Evolutionary conservation across 2,329 filamentous ascomycete species (phyloP).

Genomic region (Gaeumannomyces tritici): DNA sequence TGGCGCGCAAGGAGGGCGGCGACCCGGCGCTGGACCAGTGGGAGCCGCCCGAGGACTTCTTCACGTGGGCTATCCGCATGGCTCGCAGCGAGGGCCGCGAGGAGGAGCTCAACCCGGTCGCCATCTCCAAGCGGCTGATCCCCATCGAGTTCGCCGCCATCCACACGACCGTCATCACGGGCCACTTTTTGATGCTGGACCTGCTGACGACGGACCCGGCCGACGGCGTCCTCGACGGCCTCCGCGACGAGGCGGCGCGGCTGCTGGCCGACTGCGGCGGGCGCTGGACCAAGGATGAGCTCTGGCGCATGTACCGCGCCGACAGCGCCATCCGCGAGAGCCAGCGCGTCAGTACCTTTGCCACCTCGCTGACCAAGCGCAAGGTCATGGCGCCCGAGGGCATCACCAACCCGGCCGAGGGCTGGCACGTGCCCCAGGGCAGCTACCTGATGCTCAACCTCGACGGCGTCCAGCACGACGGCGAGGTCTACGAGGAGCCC

Average conservation of each 20-base stretch:
- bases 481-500: constrained; percentile 30
- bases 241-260: constrained; percentile 31
- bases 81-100: constrained; percentile 32
- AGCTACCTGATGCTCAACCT: constrained; percentile 32
- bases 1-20: constrained; percentile 27
- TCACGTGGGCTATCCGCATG: constrained; percentile 46
- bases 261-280: constrained; percentile 23
- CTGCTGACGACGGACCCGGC: constrained; percentile 28
- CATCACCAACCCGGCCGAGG: constrained; percentile 27
- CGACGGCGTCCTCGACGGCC: constrained; percentile 22
- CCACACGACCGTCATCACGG: constrained; percentile 46
- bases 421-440: constrained; percentile 34
- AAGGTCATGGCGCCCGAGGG: constrained; percentile 30
- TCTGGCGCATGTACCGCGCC: constrained; percentile 31
- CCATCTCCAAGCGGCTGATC: constrained; percentile 40
- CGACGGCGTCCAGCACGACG: constrained; percentile 35
- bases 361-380: constrained; percentile 33
- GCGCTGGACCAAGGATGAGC: constrained; percentile 34
- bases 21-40: constrained; percentile 30
- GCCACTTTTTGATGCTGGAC: constrained; percentile 36
- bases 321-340: constrained; percentile 46
- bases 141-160: constrained; percentile 50
- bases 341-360: constrained; percentile 37
- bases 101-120: constrained; percentile 33
- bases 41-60: constrained; percentile 42